These are phyloP conservation scores for Orychophragmus violaceus DNA, from an alignment of 345 rosid genomes.

Conservation along the genomic window DNA sequence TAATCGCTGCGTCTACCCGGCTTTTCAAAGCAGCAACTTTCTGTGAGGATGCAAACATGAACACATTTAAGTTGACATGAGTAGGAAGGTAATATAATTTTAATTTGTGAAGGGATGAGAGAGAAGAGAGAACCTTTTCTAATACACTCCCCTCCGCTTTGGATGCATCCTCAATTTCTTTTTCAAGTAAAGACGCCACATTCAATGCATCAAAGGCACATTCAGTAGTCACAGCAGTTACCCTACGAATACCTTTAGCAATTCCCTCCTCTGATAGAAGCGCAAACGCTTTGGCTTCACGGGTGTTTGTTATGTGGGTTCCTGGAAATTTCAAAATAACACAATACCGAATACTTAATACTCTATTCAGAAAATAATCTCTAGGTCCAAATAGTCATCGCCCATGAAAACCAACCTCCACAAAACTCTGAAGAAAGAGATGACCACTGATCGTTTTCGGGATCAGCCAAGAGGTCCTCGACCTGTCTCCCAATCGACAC, in stretches of 20 bases:
- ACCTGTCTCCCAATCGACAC: conserved; percentile 65
- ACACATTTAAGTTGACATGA: no score
- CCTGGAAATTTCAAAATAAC: conserved; percentile 39
- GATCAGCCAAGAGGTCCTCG: conserved; percentile 69
- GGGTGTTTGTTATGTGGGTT: conserved; percentile 81
- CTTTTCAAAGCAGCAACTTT: conserved; percentile 77
- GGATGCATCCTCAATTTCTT: conserved; percentile 64
- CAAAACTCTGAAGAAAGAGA: conserved; percentile 69
- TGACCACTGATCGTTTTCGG: conserved; percentile 63
- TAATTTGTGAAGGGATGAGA: background rate
- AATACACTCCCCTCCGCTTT: conserved; percentile 54
- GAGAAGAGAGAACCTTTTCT: conserved; percentile 68
- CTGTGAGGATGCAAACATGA: conserved; percentile 30
- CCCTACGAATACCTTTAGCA: conserved; percentile 79
- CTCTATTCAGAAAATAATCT: conserved; percentile 11
- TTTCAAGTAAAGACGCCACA: conserved; percentile 50
- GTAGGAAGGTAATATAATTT: background rate
- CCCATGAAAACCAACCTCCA: conserved; percentile 48
- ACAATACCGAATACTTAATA: conserved; percentile 5
- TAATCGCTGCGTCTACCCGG: conserved; percentile 57
- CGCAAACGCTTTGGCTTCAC: conserved; percentile 90
- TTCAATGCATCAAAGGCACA: conserved; percentile 66
- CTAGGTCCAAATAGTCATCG: background rate
- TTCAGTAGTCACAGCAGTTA: conserved; percentile 83
- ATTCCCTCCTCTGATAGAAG: conserved; percentile 91